phyloP scores from a whole-genome alignment of 805 yeast species.

The Candida ortonii region DNA sequence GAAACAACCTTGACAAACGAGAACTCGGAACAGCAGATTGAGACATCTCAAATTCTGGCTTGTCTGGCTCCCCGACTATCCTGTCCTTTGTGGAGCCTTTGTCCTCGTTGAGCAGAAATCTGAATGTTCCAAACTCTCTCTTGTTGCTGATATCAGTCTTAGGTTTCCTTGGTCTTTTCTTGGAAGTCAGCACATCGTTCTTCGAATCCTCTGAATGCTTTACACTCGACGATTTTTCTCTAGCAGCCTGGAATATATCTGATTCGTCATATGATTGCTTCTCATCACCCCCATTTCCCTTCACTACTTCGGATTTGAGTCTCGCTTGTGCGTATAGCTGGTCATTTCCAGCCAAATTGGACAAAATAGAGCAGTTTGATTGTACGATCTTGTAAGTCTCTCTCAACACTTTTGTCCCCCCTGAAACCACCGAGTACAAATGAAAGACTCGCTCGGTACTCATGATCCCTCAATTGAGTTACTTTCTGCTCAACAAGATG shows the following conservation, averaged over 20 bases:
- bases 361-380: conserved; percentile 23
- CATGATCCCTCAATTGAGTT: too few relatives aligned
- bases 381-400: conserved; percentile 18
- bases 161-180: conserved; percentile 22
- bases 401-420: conserved; percentile 27
- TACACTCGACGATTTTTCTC: conserved; percentile 27
- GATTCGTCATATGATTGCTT: conserved; percentile 16
- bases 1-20: conserved; percentile 84
- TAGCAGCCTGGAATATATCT: conserved; percentile 35
- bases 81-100: conserved; percentile 3
- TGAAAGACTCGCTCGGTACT: conserved; percentile 27
- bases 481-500: too few relatives aligned
- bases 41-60: conserved; percentile 46
- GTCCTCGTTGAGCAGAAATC: conserved; percentile 4
- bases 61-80: conserved; percentile 33
- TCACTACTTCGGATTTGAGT: conserved; percentile 24
- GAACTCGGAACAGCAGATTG: conserved; percentile 81
- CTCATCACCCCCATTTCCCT: conserved; percentile 13
- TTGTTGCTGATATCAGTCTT: conserved; percentile 17
- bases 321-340: conserved; percentile 27
- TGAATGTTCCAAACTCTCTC: conserved; percentile 21
- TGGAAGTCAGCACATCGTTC: conserved; percentile 15
- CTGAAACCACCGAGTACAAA: conserved; percentile 24
- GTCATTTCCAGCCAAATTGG: conserved; percentile 23
- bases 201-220: conserved; percentile 15